A percentile compares a stretch with the other conserved stretches of the same genome.
Evolutionary conservation across 2,329 filamentous ascomycete species (phyloP).

Genomic region (Talaromyces rugulosus): DNA sequence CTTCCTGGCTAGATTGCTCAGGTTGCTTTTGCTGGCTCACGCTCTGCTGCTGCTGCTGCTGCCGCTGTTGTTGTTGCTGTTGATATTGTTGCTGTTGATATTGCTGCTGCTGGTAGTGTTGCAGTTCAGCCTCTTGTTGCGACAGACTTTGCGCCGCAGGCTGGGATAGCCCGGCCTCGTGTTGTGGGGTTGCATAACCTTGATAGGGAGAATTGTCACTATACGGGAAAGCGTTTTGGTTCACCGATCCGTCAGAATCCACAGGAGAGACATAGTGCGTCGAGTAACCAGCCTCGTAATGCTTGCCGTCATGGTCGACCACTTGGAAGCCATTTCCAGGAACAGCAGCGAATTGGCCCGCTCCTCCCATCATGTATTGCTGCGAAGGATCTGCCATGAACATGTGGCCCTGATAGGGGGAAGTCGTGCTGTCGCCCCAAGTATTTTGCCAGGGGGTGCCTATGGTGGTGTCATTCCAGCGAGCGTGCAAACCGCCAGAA

Average conservation of each 20-base stretch:
- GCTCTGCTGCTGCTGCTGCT: not conserved
- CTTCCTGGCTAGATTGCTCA: constrained; percentile 1
- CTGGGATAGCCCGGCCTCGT: not conserved
- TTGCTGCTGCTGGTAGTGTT: not conserved
- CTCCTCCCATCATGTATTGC: constrained; percentile 8
- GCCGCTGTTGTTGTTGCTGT: not conserved
- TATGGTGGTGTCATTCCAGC: constrained; percentile 32
- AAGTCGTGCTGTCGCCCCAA: constrained; percentile 19
- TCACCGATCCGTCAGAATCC: not conserved
- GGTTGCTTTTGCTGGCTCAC: not conserved
- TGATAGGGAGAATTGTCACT: not conserved
- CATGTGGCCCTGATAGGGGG: constrained; percentile 15
- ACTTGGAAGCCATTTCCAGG: constrained; percentile 22
- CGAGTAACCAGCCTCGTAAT: constrained; percentile 19
- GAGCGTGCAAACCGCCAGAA: constrained; percentile 26
- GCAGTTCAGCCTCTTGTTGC: not conserved
- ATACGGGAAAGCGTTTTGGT: constrained; percentile 10
- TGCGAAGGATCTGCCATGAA: not conserved
- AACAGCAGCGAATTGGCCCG: constrained; percentile 2
- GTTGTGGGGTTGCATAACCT: not conserved
- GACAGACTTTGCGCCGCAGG: not conserved
- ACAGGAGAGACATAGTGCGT: constrained; percentile 13
- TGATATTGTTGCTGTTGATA: not conserved
- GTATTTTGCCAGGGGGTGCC: constrained; percentile 24
- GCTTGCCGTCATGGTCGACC: constrained; percentile 25